Evolutionary conservation across 2,329 filamentous ascomycete genomes (phyloP), one percentile per base, ranked within the genome.

Genomic region (Hypoxylon sp.): DNA sequence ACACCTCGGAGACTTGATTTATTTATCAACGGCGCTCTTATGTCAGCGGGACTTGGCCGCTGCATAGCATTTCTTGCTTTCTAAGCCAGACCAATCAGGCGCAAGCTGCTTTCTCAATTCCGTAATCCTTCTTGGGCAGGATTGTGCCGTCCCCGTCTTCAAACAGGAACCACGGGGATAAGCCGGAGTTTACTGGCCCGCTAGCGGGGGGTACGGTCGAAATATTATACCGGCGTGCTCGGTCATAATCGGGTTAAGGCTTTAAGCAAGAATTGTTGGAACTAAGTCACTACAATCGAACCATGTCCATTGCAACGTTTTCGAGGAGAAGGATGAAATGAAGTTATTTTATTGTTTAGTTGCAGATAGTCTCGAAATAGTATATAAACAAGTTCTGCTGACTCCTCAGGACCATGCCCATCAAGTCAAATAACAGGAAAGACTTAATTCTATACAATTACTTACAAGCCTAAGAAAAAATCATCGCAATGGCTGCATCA

Each of bases 401-500:
- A 11, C 5, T 21, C 17, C 5, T 44, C 8, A 4, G 17, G 8
- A 21, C 10, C 15, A 21, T 21, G 17, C 11, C 6, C 17, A 44
- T 44, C 17, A 44, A 44, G 4, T 44, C 4, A 7, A 21, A 7
- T 19, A 8, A 19, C 39, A 44, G 39, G 4, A 17, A 21, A 19
- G 11, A 15, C 11, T 17, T 10, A 7, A 7, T 10, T 44, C 19
- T 10, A 21, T 11, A 21, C 27, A 17, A 47, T 10, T 17, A 27
- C 21, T 19, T 17, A 15, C 6, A 19, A 53, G 1, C 5, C 13
- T 6, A 15, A 57, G 3, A n/a, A 27, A 17, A 52, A 10, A 27
- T 8, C 10, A 11, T n/a, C 46, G 65, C 4, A 35, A 73, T 73
- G 80, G 63, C 78, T 69, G 44, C 77, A 71, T 52, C 62, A 2